phyloP scores from a whole-genome alignment of 192 early-diverging fungal genomes.

The Umbelopsis isabellina region DNA sequence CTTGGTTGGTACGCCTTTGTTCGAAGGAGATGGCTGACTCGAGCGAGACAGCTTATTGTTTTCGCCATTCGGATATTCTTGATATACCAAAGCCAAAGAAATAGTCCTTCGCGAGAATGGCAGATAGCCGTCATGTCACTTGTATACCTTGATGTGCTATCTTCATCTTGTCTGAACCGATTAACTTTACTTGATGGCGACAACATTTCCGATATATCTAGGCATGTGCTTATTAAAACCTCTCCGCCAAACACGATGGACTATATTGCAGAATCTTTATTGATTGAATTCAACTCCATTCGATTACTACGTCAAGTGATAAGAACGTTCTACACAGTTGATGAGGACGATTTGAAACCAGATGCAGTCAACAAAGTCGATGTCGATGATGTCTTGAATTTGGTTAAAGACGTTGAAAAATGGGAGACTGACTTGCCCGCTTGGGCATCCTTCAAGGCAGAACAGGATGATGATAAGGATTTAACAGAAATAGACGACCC shows the following conservation, averaged over 20 bases:
- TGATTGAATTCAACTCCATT: neutral
- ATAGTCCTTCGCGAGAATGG: conserved; percentile 11
- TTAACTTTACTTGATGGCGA: neutral
- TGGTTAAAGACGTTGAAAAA: conserved; percentile 36
- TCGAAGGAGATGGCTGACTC: neutral
- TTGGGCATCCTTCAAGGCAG: conserved; percentile 11
- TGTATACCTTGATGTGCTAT: conserved; percentile 13
- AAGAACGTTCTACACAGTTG: conserved; percentile 7
- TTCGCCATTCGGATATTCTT: conserved; percentile 16
- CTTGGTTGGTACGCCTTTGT: conserved; percentile 9
- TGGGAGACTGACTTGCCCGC: conserved; percentile 34
- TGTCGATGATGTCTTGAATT: conserved; percentile 36
- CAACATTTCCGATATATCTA: neutral
- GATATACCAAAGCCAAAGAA: conserved; percentile 16
- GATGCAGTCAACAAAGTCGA: conserved; percentile 33
- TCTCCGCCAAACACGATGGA: neutral
- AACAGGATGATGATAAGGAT: neutral
- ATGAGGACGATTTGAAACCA: conserved; percentile 2
- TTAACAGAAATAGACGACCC: conserved; percentile 6
- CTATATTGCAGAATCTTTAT: conserved; percentile 8
- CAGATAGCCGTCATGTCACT: conserved; percentile 16
- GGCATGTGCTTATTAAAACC: neutral
- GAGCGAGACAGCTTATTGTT: conserved; percentile 3
- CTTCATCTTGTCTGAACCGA: neutral
- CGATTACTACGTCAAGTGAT: conserved; percentile 20